Percentiles rank a stretch among this genome's conserved stretches.
phyloP scores from a whole-genome alignment of 169 alveolate species.

The Cytauxzoon felis region DNA sequence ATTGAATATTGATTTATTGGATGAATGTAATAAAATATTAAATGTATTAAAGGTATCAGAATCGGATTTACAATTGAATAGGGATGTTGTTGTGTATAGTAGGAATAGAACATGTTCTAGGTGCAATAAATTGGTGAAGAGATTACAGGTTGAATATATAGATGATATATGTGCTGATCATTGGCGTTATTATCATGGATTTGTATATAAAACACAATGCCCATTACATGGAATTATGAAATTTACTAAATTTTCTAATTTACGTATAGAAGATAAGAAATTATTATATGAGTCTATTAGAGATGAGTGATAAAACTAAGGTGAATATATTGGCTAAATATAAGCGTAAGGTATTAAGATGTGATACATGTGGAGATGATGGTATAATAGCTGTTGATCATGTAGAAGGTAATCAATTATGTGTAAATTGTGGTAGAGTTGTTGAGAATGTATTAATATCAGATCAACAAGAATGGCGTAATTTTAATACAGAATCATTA shows the following conservation, averaged over 20 bases:
- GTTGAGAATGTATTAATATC: slow-evolving; percentile 76
- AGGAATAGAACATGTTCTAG: slow-evolving; percentile 51
- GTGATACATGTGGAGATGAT: slow-evolving; percentile 75
- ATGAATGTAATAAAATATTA: slow-evolving; percentile 22
- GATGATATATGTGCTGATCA: slow-evolving; percentile 41
- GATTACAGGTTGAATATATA: slow-evolving; percentile 25
- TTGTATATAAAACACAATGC: slow-evolving; percentile 34
- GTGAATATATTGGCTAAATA: slow-evolving; percentile 3
- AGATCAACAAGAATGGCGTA: slow-evolving; percentile 89
- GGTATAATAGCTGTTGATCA: slow-evolving; percentile 76
- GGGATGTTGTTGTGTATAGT: slow-evolving; percentile 57
- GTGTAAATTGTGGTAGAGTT: slow-evolving; percentile 81
- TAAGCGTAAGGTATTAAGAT: slow-evolving; percentile 20
- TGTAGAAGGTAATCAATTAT: slow-evolving; percentile 83
- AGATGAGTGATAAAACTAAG: background rate
- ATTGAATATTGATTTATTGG: slow-evolving; percentile 4
- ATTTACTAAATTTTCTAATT: slow-evolving; percentile 16
- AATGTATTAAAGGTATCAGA: slow-evolving; percentile 18
- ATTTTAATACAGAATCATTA: slow-evolving; percentile 67
- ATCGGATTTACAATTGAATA: slow-evolving; percentile 20
- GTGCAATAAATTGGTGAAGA: slow-evolving; percentile 16
- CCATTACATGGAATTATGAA: slow-evolving; percentile 46
- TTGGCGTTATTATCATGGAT: slow-evolving; percentile 60
- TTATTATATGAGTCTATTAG: background rate
- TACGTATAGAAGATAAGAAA: slow-evolving; percentile 30